A percentile compares a stretch with the other conserved stretches of the same genome.
These are phyloP conservation scores for Trichophyton simii DNA, from an alignment of 2,329 filamentous ascomycete genomes.

Conservation along the genomic window DNA sequence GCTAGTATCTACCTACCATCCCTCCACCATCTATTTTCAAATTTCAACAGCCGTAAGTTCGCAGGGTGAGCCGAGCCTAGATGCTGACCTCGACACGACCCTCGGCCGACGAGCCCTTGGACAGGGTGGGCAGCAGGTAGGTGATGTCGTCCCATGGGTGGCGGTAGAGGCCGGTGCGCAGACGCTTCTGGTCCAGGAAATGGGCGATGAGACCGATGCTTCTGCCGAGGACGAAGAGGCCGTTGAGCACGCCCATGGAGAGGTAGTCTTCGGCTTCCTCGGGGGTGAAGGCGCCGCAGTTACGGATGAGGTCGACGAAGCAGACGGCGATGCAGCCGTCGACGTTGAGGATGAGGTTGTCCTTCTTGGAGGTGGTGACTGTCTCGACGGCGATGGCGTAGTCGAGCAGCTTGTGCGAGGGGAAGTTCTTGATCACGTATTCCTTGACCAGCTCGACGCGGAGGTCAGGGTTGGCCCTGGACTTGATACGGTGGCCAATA, in stretches of 20 bases:
- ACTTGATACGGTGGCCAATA: constrained; percentile 99
- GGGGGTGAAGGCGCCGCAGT: constrained; percentile 88
- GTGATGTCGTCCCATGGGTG: constrained; percentile 99
- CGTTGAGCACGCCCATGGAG: constrained; percentile 97
- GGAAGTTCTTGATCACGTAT: constrained; percentile 95
- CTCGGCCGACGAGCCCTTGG: constrained; percentile 56
- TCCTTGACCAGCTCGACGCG: constrained; percentile 99
- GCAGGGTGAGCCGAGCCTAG: neutral
- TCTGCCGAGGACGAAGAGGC: constrained; percentile 94
- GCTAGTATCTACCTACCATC: neutral
- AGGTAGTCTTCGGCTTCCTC: constrained; percentile 99
- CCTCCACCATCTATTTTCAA: neutral
- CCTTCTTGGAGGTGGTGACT: constrained; percentile 98
- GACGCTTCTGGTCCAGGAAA: constrained; percentile 98
- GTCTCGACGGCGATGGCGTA: constrained; percentile 96
- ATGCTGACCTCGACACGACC: constrained; percentile 71
- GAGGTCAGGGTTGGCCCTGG: constrained; percentile 97
- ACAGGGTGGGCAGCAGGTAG: constrained; percentile 74
- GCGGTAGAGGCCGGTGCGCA: constrained; percentile 95
- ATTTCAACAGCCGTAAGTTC: neutral
- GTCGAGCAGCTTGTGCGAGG: constrained; percentile 94
- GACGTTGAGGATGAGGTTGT: constrained; percentile 98
- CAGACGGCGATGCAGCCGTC: constrained; percentile 96
- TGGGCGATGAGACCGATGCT: constrained; percentile 98
- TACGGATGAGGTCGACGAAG: constrained; percentile 95